Base-by-base conservation (phyloP, 768 basidiomycete species). In the Suillus variegatus region DNA sequence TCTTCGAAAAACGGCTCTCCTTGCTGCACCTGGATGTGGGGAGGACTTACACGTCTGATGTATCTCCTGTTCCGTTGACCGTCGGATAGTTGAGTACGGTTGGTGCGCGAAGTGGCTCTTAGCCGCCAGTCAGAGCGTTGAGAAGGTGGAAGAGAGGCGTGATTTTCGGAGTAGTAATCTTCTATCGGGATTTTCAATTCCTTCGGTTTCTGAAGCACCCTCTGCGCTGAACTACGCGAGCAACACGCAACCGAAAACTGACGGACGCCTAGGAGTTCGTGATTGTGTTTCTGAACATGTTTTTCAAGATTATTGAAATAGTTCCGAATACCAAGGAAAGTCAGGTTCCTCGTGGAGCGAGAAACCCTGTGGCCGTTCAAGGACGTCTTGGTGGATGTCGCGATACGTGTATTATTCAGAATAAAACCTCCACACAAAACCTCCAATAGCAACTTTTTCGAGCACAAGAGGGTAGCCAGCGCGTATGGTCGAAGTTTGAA, bases 101-200 rank as follows among this genome's bases (percentile, higher is more conserved):
- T 64, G 49, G 18, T n/a, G 10, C 86, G 79, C 16, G 88, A 89
- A 13, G 78, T 65, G 9, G 88, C 83, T 22, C 86, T 80, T 46
- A 80, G 69, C 49, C 87, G 80, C 90, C 90, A 91, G 69, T 91
- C 85, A 72, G 86, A 89, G 8, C 89, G 71, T 36, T 70, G 35
- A 13, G 72, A 66, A 13, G 76, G 72, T 1, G 61, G 35, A 20
- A 75, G 71, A 32, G 75, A 74, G 0, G 74, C 28, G 8, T 57
- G 75, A 57, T 68, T 63, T 63, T 75, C 76, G 32, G 76, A 72
- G 16, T 77, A 77, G 62, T 71, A 76, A 1, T 60, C 60, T 49
- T 76, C 75, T 6, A 69, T 67, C n/a, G 75, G 70, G 12, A 75
- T 68, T 22, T 72, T 65, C 20, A 68, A 66, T 8, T 65, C 66